Base-by-base conservation (phyloP, 345 rosid species). In the Lepidium africanum region DNA sequence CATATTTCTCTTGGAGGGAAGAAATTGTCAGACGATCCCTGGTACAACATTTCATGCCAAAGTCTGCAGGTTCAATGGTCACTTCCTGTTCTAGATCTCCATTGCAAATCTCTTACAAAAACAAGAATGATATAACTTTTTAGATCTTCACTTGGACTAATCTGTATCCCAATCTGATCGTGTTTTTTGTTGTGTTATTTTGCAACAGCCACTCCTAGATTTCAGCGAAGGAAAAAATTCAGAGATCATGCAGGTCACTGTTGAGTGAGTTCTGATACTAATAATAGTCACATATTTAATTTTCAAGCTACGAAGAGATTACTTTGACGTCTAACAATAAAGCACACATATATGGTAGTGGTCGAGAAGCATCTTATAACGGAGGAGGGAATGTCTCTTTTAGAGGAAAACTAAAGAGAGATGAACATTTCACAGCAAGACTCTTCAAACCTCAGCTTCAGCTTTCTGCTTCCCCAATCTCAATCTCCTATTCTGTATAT, bases 11-110 rank as follows among this genome's bases (percentile, higher is more conserved):
- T 82, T 17, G 80, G 78, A 46, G 92, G 95, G 57, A 40, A 1
- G 17, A 76, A 55, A 33, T 58, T 83, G 19, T 78, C 61, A 25
- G 59, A 74, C 10, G 49, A 76, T 65, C 62, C 85, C 19, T 92
- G 96, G 96, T 81, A 83, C 75, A 87, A 89, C 74, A 81, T 87
- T 27, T 92, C 96, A 60, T 81, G 82, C 72, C 92, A 92, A 78
- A 79, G 70, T 48, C 79, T 87, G 45, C 96, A 89, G 96, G 98
- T 86, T 40, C 3, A 55, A 10, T 17, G 5, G 3, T 25, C 59
- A 40, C 43, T 48, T 4, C 39, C 59, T 39, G 41, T 17, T 17
- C 51, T 13, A 13, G 3, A 10, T 23, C 6, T 51, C 5, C 5
- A 41, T 15, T 58, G 23, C 47, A 23, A 16, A 32, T 23, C 21